Evolutionary conservation across 495 filamentous ascomycete species (phyloP).

Genomic region (Penicillium roqueforti): DNA sequence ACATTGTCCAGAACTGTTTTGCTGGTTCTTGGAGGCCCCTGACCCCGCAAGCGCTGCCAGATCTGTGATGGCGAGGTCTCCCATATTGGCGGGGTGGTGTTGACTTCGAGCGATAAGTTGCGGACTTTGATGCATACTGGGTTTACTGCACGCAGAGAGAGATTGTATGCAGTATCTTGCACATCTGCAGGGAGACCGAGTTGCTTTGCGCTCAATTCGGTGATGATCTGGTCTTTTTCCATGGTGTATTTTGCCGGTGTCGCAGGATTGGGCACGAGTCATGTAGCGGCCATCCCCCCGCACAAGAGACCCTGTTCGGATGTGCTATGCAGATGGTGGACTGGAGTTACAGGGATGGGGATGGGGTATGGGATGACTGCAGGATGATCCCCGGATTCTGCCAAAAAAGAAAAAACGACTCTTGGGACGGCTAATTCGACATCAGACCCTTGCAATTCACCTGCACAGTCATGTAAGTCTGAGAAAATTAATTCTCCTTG

Average conservation of each 20-base stretch:
- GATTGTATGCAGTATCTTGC: constrained; percentile 19
- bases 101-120: constrained; percentile 52
- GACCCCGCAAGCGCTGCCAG: constrained; percentile 23
- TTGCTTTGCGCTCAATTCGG: constrained; percentile 15
- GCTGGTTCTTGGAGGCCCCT: constrained; percentile 11
- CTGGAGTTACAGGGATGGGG: too few relatives aligned
- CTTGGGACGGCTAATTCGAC: not conserved
- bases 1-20: constrained; percentile 51
- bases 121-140: constrained; percentile 54
- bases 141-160: constrained; percentile 59
- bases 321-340: not conserved
- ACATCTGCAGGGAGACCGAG: constrained; percentile 2
- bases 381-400: not conserved
- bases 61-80: constrained; percentile 23
- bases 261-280: not conserved
- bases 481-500: not conserved
- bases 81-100: constrained; percentile 44
- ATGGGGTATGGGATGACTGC: not conserved
- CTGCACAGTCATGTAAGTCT: not conserved
- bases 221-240: constrained; percentile 20
- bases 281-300: not conserved
- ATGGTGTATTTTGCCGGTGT: not conserved
- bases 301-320: not conserved
- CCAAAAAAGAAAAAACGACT: not conserved
- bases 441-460: not conserved